Evolutionary conservation across 2,329 filamentous ascomycete species (phyloP), one percentile per base, ranked within the genome.

Genomic region (Mycosphaerella sp.): DNA sequence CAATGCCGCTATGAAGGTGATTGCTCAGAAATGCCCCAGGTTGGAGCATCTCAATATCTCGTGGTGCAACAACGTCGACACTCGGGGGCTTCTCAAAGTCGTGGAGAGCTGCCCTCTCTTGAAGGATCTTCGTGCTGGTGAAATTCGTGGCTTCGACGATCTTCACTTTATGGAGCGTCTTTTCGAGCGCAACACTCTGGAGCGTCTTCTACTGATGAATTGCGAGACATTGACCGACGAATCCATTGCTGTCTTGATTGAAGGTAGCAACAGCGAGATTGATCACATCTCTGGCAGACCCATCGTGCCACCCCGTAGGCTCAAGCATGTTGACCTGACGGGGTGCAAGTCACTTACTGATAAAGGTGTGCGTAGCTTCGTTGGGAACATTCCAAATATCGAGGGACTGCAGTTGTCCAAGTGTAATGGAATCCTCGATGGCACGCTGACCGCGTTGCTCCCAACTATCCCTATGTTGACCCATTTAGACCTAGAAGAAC

Each of bases 31-130:
- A 39, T 97, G 92, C 64, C 83, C 85, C 1, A 83, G 85, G 46
- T 76, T 98, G n/a, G 85, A 95, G 70, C 79, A 81, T 52, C 79
- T 97, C 60, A 95, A 96, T 64, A 81, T 97, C 17, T 95, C 90
- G 0, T 97, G 92, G 89, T 98, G 93, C 73, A 84, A 84, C 61
- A 86, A 89, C 57, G 83, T 96, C 67, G 86, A 93, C 65, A 86
- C 88, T 7, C 76, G 80, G 10, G 91, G 90, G 4, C 74, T 97
- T 51, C 82, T 79, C 59, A 80, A 80, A 48, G 79, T 98, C 1
- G 74, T 96, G 0, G 77, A 86, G 56, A 80, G 80, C 2, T 97
- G 93, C 66, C 76, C 79, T 0, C 83, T 78, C 50, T 74, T 98
- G 51, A 85, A 77, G 51, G 91, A 97, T 63, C 75, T 98, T 31